phyloP scores from a whole-genome alignment of 805 yeast species.

The Dipodascopsis uninucleata region DNA sequence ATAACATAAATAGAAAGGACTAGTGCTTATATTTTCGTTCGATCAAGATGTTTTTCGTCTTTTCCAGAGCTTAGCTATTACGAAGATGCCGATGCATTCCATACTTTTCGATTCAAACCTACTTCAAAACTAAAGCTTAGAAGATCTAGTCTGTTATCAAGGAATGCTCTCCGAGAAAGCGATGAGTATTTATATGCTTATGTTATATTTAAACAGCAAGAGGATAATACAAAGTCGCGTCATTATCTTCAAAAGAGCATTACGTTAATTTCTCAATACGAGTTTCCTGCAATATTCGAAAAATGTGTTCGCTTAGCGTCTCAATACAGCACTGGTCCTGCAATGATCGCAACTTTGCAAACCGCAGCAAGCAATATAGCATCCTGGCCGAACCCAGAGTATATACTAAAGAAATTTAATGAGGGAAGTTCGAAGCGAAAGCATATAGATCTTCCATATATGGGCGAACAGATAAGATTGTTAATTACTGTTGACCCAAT shows the following conservation, averaged over 20 bases:
- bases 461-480: slow-evolving; percentile 20
- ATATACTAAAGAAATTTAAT: slow-evolving; percentile 3
- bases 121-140: too few species aligned
- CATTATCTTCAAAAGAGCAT: slow-evolving; percentile 18
- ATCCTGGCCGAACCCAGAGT: slow-evolving; percentile 23
- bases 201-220: slow-evolving; percentile 19
- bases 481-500: slow-evolving; percentile 11
- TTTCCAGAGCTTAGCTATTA: slow-evolving; percentile 27
- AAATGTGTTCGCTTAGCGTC: slow-evolving; percentile 16
- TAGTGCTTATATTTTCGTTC: background rate
- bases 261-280: slow-evolving; percentile 17
- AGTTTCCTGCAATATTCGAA: slow-evolving; percentile 23
- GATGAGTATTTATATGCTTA: slow-evolving; percentile 18
- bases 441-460: slow-evolving; percentile 16
- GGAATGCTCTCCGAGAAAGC: too few species aligned
- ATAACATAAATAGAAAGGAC: background rate
- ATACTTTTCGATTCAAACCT: slow-evolving; percentile 21
- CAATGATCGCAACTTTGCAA: slow-evolving; percentile 14
- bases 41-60: slow-evolving; percentile 21
- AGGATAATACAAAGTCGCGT: slow-evolving; percentile 16
- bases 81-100: slow-evolving; percentile 18
- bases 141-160: too few species aligned
- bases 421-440: slow-evolving; percentile 7
- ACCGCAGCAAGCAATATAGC: slow-evolving; percentile 24
- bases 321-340: slow-evolving; percentile 1